A percentile compares a stretch with the other conserved stretches of the same genome.
Conservation (phyloP, 345 rosid species). For the Mercurialis annua region DNA sequence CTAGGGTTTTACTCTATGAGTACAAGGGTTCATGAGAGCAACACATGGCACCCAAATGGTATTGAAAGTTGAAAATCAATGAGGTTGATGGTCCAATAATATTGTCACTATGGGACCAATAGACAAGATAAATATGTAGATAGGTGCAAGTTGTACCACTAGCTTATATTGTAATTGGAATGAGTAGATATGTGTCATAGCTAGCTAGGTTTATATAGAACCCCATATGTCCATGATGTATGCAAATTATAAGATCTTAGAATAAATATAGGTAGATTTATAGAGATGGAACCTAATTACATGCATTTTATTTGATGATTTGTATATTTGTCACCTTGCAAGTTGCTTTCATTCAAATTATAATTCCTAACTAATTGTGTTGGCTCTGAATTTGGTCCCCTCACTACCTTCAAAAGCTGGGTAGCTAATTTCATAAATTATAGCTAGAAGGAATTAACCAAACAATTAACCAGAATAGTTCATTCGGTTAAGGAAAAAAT, state of each 20-base stretch:
- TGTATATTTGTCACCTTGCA: too few relatives aligned
- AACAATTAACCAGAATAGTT: too few relatives aligned
- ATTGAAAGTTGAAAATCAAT: background rate
- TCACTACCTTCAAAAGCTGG: conserved; percentile 5
- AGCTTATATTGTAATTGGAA: background rate
- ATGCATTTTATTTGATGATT: background rate
- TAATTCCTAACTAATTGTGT: background rate
- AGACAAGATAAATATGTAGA: background rate
- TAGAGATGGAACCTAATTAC: background rate
- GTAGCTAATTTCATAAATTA: background rate
- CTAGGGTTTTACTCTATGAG: too few relatives aligned
- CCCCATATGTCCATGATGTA: background rate
- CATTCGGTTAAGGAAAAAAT: too few relatives aligned
- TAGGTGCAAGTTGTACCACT: conserved; percentile 15
- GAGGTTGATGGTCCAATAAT: conserved; percentile 6
- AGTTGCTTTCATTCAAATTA: conserved; percentile 9
- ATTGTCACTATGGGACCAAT: conserved; percentile 12
- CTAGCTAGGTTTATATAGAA: background rate
- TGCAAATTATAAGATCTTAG: background rate
- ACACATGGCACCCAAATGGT: too few relatives aligned
- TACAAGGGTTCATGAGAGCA: too few relatives aligned
- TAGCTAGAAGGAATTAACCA: too few relatives aligned
- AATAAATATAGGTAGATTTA: background rate
- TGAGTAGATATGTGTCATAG: background rate
- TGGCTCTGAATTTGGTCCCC: background rate